These are phyloP conservation scores for Aegilops speltoides DNA, from an alignment of 176 grass and related monocot genomes.

Conservation along the genomic window DNA sequence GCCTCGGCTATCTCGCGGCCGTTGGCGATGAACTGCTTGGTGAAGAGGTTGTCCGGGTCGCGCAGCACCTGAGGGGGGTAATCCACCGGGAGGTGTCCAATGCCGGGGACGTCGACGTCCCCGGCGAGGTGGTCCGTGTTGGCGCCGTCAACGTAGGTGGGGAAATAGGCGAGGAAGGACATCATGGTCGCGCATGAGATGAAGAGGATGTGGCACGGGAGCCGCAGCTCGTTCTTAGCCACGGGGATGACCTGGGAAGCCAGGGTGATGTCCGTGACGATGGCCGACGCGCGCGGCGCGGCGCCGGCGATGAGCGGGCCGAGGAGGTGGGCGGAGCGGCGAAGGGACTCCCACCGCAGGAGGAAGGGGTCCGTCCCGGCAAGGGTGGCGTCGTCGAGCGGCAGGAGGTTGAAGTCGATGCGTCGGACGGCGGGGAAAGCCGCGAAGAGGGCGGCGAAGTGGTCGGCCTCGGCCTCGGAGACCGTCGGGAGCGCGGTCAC, in stretches of 20 bases:
- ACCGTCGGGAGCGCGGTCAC: constrained; percentile 47
- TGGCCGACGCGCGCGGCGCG: constrained; percentile 29
- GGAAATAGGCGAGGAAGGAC: constrained; percentile 40
- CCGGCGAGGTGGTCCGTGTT: background rate
- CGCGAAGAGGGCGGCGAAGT: constrained; percentile 33
- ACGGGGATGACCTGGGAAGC: constrained; percentile 38
- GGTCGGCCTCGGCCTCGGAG: constrained; percentile 41
- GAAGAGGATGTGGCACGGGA: constrained; percentile 56
- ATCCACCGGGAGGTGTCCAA: background rate
- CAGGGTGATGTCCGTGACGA: constrained; percentile 42
- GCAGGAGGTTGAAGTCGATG: constrained; percentile 45
- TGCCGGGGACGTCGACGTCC: constrained; percentile 46
- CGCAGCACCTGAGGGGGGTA: constrained; percentile 26
- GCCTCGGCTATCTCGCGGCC: constrained; percentile 19
- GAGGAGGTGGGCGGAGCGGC: constrained; percentile 55
- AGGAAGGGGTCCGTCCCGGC: constrained; percentile 46
- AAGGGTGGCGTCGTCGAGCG: constrained; percentile 9
- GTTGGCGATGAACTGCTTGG: constrained; percentile 49
- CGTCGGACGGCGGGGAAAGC: constrained; percentile 42
- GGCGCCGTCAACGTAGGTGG: background rate
- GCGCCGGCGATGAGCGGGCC: constrained; percentile 23
- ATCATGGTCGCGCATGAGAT: constrained; percentile 49
- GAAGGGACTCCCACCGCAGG: constrained; percentile 44
- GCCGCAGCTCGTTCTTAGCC: background rate
- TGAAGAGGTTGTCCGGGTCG: constrained; percentile 46